Conservation (phyloP, 495 filamentous ascomycete genomes). For the Talaromyces wortmannii region DNA sequence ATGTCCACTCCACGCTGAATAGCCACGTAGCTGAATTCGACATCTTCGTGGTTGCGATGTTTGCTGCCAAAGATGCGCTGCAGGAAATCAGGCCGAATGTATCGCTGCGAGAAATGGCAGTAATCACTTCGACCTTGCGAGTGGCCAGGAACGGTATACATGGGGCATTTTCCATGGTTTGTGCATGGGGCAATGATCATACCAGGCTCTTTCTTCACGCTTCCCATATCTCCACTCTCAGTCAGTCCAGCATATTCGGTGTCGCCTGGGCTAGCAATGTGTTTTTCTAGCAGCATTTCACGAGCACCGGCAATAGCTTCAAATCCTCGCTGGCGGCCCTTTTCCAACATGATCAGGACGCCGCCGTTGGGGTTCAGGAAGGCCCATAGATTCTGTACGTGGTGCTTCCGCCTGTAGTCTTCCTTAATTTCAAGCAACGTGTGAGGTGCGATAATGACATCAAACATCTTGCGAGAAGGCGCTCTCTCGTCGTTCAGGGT, state of each 20-base stretch:
- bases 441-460: conserved; percentile 87
- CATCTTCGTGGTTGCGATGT: conserved; percentile 80
- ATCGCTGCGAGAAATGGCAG: conserved; percentile 87
- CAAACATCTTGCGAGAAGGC: conserved; percentile 67
- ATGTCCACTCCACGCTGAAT: conserved; percentile 69
- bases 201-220: conserved; percentile 58
- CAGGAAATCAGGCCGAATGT: conserved; percentile 72
- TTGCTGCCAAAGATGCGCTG: conserved; percentile 67
- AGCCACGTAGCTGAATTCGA: conserved; percentile 81
- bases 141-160: conserved; percentile 68
- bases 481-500: conserved; percentile 35
- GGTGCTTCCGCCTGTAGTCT: conserved; percentile 64
- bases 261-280: conserved; percentile 61
- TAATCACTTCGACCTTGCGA: conserved; percentile 72
- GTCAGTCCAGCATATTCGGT: conserved; percentile 32
- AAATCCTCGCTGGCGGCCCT: conserved; percentile 85
- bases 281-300: conserved; percentile 64
- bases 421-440: conserved; percentile 66
- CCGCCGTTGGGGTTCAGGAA: conserved; percentile 80
- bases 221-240: conserved; percentile 25
- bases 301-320: conserved; percentile 84
- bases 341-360: conserved; percentile 82
- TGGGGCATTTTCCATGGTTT: conserved; percentile 80
- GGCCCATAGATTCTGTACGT: conserved; percentile 82
- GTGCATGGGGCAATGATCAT: conserved; percentile 97